Percentiles rank a stretch among this genome's conserved stretches.
Evolutionary conservation across 495 filamentous ascomycete species (phyloP).

Genomic region (Neurospora sp.): DNA sequence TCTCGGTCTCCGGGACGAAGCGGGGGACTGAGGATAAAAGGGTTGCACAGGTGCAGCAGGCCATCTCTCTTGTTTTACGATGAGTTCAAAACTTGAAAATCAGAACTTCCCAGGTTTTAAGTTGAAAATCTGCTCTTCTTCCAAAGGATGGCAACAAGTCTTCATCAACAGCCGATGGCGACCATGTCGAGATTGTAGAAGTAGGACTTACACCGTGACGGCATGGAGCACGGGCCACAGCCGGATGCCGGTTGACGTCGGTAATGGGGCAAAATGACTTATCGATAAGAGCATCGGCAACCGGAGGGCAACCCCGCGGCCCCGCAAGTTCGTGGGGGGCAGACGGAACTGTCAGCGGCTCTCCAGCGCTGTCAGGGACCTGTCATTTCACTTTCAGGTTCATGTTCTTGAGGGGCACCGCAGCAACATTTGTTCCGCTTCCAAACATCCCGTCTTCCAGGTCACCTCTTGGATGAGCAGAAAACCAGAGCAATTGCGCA

Average conservation of each 20-base stretch:
- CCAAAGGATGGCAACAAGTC: not conserved
- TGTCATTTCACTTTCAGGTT: not conserved
- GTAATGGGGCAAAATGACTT: not conserved
- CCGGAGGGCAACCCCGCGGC: not conserved
- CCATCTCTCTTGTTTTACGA: not conserved
- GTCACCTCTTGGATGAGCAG: not conserved
- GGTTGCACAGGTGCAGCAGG: constrained; percentile 58
- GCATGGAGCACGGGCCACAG: not conserved
- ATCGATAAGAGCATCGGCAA: not conserved
- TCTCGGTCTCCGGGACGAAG: constrained; percentile 39
- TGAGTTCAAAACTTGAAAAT: not conserved
- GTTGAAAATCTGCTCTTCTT: not conserved
- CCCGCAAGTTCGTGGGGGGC: not conserved
- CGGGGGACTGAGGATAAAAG: constrained; percentile 39
- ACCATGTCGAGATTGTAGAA: not conserved
- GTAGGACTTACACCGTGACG: not conserved
- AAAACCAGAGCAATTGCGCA: not conserved
- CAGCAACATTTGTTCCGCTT: not conserved
- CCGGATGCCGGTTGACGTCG: not conserved
- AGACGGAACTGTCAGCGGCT: not conserved
- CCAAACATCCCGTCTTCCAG: not conserved
- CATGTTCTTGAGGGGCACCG: not conserved
- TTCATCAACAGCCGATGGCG: not conserved
- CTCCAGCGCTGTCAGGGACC: not conserved
- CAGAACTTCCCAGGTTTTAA: not conserved